phyloP scores from a whole-genome alignment of 2,329 filamentous ascomycete genomes.

The Arthrobotrys megalospora region DNA sequence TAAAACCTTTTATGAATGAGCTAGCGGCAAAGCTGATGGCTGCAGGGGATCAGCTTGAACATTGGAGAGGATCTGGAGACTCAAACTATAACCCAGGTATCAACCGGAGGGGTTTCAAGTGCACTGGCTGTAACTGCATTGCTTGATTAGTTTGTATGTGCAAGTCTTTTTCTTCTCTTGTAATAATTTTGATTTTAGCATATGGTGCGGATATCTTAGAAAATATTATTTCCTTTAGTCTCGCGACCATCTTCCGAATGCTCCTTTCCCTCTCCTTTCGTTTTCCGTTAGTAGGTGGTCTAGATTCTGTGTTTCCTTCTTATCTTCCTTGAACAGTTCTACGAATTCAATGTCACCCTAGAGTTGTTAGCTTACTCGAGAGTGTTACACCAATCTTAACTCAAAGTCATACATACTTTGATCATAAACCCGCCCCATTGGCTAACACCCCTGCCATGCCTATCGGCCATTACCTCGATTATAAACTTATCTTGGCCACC shows the following conservation, averaged over 20 bases:
- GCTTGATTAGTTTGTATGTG: neutral
- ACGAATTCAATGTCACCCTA: conserved; percentile 50
- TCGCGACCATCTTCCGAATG: conserved; percentile 41
- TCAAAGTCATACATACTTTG: conserved; percentile 23
- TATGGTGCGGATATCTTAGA: neutral
- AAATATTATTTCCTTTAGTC: conserved; percentile 23
- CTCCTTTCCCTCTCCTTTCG: conserved; percentile 20
- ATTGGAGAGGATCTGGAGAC: neutral
- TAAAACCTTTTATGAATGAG: neutral
- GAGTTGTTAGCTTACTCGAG: neutral
- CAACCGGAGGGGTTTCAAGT: neutral
- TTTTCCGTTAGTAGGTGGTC: conserved; percentile 35
- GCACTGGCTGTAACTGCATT: neutral
- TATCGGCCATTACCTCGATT: conserved; percentile 33
- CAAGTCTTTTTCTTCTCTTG: neutral
- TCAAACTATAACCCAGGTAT: neutral
- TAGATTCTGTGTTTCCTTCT: conserved; percentile 16
- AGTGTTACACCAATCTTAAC: neutral
- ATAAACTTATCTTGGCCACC: conserved; percentile 38
- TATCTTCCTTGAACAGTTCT: conserved; percentile 30
- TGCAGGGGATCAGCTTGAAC: neutral
- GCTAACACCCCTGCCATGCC: conserved; percentile 18
- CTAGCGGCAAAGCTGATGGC: neutral
- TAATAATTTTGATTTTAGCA: neutral
- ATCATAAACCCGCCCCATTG: conserved; percentile 46